Evolutionary conservation across 2,329 filamentous ascomycete genomes (phyloP).

Genomic region (Dryadomyces sulphureus): DNA sequence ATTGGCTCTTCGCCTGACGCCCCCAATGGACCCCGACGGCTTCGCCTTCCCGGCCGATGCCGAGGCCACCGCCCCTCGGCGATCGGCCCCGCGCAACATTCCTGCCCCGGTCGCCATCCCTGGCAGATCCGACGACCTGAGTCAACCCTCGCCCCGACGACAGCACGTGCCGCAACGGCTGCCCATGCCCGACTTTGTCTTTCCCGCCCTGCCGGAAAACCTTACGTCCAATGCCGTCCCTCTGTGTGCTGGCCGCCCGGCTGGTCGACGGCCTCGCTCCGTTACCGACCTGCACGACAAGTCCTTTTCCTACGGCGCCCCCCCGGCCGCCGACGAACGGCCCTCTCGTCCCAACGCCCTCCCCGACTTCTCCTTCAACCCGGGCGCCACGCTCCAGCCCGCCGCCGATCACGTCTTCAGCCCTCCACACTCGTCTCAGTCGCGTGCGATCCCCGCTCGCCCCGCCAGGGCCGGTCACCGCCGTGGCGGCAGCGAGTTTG

Average conservation of each 20-base stretch:
- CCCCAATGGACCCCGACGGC: conserved; percentile 12
- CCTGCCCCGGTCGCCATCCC: conserved; percentile 15
- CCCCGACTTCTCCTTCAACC: conserved; percentile 41
- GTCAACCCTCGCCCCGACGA: conserved; percentile 17
- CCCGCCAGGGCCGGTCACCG: conserved; percentile 57
- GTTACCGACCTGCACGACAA: conserved; percentile 29
- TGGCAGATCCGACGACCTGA: conserved; percentile 14
- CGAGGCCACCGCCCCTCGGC: conserved; percentile 8
- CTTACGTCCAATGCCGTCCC: conserved; percentile 30
- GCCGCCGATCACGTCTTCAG: conserved; percentile 28
- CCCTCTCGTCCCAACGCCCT: conserved; percentile 25
- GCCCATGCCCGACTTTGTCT: conserved; percentile 52
- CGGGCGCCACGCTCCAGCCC: conserved; percentile 16
- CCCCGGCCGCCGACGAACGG: conserved; percentile 1
- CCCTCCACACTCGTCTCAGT: conserved; percentile 40
- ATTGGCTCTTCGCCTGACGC: conserved; percentile 14
- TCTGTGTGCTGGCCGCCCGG: conserved; percentile 30
- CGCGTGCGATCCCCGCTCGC: conserved; percentile 34
- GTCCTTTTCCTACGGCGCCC: neutral
- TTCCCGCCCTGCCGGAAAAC: conserved; percentile 40
- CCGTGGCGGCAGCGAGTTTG: conserved; percentile 74
- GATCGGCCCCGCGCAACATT: conserved; percentile 12
- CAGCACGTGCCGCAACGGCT: conserved; percentile 23
- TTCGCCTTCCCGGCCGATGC: conserved; percentile 11
- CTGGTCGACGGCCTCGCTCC: conserved; percentile 36